Base-by-base conservation (phyloP, 208 protist species). In the Leishmania tropica region DNA sequence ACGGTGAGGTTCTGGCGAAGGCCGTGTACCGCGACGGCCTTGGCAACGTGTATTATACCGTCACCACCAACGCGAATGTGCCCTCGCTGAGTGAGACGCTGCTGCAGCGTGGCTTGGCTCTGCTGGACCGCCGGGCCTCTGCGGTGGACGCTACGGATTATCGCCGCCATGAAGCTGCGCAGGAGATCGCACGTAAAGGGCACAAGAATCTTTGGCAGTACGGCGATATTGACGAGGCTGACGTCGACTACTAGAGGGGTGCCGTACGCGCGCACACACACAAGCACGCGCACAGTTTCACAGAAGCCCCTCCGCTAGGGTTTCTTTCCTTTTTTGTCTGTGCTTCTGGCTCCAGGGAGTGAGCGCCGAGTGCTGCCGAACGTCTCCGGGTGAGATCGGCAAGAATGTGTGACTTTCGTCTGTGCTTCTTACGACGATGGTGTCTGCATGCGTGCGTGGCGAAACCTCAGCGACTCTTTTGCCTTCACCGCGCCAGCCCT, bases 141-240 rank as follows among this genome's bases (percentile, higher is more conserved):
- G 78, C 45, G 3, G 78, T 96, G 62, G 84, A 92, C n/a, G 75
- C 87, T 7, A 79, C 60, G 31, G 86, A 90, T 40, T 96, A 93
- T 81, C 87, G 85, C 76, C 86, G 87, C 7, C 91, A 96, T 80
- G 86, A 92, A 68, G 90, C 89, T 0, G 95, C 95, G 45, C 89
- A 95, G 79, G 83, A 93, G 67, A 92, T 96, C 51, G 95, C 95
- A 1, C 93, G 93, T n/a, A 93, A 90, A 64, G 89, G 86, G 3
- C 95, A 96, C 88, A 94, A 94, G 78, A 90, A 87, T 24, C 81
- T 96, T 35, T 98, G 95, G 93, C 88, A 93, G 79, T 98, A 96
- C 88, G 95, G 95, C 51, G 95, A 98, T 54, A 88, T 96, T 72
- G 90, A 94, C 60, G 90, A 94, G 37, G 88, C 87, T 60, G 92